Evolutionary conservation across 768 basidiomycete species (phyloP), one percentile per base, ranked within the genome.

Genomic region (Rhizopogon vinicolor): DNA sequence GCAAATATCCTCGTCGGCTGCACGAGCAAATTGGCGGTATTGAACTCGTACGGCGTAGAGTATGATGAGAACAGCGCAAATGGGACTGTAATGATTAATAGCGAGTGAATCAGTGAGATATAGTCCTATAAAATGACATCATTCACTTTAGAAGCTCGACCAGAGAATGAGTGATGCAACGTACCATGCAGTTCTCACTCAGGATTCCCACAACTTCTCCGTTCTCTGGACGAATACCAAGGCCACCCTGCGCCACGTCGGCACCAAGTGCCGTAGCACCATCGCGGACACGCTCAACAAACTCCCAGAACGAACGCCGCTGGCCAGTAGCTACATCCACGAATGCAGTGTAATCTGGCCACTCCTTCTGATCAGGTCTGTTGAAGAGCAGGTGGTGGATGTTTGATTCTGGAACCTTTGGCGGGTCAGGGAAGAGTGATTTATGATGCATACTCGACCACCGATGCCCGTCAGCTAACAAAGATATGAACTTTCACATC

Each of bases 361-460:
- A 81, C 44, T 73, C 51, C 12, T 70, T 70, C 42, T 81, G 78
- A 42, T 80, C 83, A 0, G 76, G 75, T 1, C 79, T 74, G 40
- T 72, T 68, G 63, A 84, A 79, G 51, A 83, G 62, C 49, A 80
- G 53, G 58, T 82, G 62, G 60, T 83, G 74, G 12, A 75, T 68
- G 59, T 86, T 86, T 7, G 65, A 55, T 45, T 76, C 74, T 1
- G 78, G 76, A 22, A 75, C 54, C 0, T 73, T 58, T 7, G 83
- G 80, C 0, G 78, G 70, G 1, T 78, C 72, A 3, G 81, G 79
- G 60, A 74, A 84, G 10, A 67, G 69, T 2, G 85, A 85, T 56
- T 74, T 78, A 60, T 82, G 53, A 57, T 75, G 66, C 82, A 85
- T 84, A 3, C 25, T 52, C 18, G 18, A 29, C 40, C 13, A 35